Percentiles rank a stretch among this genome's conserved stretches.
Evolutionary conservation across 1,139 yeast species (phyloP).

Genomic region (Debaryomyces sp.): DNA sequence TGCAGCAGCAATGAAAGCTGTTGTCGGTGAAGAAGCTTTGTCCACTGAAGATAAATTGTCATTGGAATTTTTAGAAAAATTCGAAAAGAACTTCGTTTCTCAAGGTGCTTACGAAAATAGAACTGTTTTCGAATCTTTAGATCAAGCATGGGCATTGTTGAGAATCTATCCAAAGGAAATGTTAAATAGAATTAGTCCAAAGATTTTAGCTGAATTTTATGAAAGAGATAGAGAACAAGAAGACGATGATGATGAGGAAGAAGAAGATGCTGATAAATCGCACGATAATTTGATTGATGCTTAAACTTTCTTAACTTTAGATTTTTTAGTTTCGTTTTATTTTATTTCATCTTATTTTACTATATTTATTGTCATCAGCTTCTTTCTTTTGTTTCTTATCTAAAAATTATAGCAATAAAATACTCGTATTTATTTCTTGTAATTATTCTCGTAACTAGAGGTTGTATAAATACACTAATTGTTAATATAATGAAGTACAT

Average conservation of each 20-base stretch:
- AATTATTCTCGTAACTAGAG: not conserved
- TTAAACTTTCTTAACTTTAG: constrained; percentile 22
- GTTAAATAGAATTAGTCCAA: constrained; percentile 97
- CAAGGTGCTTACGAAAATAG: constrained; percentile 98
- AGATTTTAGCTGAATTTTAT: constrained; percentile 91
- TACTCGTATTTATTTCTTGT: not conserved
- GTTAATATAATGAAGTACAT: not conserved
- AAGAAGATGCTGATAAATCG: constrained; percentile 39
- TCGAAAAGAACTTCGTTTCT: constrained; percentile 90
- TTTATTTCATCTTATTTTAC: constrained; percentile 3
- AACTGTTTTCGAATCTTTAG: constrained; percentile 91
- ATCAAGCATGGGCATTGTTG: constrained; percentile 96
- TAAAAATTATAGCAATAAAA: constrained; percentile 2
- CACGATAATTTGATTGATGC: constrained; percentile 54
- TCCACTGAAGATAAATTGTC: constrained; percentile 97
- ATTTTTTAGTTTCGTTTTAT: not conserved
- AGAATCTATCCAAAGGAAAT: constrained; percentile 99
- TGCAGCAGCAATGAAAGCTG: constrained; percentile 99
- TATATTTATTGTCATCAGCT: constrained; percentile 3
- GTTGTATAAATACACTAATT: not conserved
- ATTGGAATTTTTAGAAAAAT: constrained; percentile 94
- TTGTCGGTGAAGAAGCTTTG: constrained; percentile 99
- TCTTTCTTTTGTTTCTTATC: constrained; percentile 2
- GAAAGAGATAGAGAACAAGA: constrained; percentile 77
- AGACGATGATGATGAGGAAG: constrained; percentile 57